Evolutionary conservation across 495 filamentous ascomycete species (phyloP).

Genomic region (Tuber umbilicatum): DNA sequence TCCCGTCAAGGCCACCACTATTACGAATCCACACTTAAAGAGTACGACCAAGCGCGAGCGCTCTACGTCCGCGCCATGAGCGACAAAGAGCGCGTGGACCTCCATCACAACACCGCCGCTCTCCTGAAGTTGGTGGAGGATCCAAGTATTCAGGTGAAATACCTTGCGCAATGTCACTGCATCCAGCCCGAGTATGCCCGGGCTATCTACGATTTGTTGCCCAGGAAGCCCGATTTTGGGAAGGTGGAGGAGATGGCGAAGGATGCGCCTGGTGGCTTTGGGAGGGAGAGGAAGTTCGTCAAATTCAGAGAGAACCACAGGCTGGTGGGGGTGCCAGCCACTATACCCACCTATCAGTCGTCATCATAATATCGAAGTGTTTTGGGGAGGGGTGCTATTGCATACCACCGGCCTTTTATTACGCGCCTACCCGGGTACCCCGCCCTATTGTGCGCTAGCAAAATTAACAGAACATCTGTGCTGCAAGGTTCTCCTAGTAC

Average conservation of each 20-base stretch:
- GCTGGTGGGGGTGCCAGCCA: conserved; percentile 10
- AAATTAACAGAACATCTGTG: no score
- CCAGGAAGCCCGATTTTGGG: conserved; percentile 46
- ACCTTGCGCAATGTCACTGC: conserved; percentile 52
- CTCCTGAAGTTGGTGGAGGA: conserved; percentile 44
- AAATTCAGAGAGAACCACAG: conserved; percentile 22
- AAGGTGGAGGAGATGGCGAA: conserved; percentile 45
- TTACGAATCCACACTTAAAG: conserved; percentile 51
- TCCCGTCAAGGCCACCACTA: conserved; percentile 52
- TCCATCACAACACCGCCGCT: conserved; percentile 49
- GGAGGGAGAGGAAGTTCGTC: conserved; percentile 49
- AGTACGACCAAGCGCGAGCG: conserved; percentile 51
- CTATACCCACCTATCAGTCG: conserved; percentile 6
- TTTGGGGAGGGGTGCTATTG: no score
- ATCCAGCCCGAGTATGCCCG: conserved; percentile 49
- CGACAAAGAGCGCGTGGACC: conserved; percentile 45
- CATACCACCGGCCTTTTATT: no score
- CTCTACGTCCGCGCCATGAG: conserved; percentile 51
- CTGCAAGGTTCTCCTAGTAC: no score
- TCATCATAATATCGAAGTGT: background rate
- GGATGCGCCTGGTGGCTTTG: conserved; percentile 40
- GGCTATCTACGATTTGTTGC: conserved; percentile 48
- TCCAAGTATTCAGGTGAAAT: conserved; percentile 47
- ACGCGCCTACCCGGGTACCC: no score
- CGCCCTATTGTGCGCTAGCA: no score